Percentiles rank a stretch among this genome's conserved stretches.
phyloP scores from a whole-genome alignment of 176 grass and related monocot species.

The Tillandsia leiboldiana region DNA sequence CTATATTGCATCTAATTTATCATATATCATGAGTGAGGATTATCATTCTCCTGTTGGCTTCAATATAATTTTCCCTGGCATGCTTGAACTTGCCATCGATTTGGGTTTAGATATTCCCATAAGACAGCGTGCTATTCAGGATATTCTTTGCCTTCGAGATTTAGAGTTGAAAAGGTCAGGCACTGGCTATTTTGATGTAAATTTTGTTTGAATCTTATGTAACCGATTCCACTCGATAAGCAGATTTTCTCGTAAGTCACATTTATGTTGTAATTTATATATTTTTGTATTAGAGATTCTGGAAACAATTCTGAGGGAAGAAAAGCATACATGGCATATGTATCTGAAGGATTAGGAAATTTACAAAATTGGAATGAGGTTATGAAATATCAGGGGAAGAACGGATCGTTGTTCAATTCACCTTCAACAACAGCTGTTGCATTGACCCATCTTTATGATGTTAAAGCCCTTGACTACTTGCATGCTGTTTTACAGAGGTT shows the following conservation, averaged over 20 bases:
- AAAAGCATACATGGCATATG: constrained; percentile 60
- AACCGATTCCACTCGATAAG: too few species aligned
- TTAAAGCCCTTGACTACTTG: constrained; percentile 58
- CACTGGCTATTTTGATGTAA: neutral
- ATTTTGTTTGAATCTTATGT: neutral
- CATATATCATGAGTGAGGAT: constrained; percentile 27
- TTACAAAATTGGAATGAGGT: constrained; percentile 37
- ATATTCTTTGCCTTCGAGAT: constrained; percentile 25
- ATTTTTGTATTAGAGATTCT: constrained; percentile 20
- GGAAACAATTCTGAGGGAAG: constrained; percentile 26
- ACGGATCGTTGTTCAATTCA: constrained; percentile 66
- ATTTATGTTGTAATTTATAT: neutral
- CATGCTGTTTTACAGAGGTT: constrained; percentile 32
- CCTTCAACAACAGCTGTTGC: constrained; percentile 52
- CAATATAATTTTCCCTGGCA: constrained; percentile 51
- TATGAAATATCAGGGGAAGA: constrained; percentile 56
- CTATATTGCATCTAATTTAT: constrained; percentile 50
- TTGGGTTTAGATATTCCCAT: constrained; percentile 42
- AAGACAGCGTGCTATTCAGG: constrained; percentile 15
- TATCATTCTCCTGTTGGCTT: constrained; percentile 52
- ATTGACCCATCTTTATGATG: constrained; percentile 30
- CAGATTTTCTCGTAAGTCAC: neutral
- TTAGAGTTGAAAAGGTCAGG: constrained; percentile 54
- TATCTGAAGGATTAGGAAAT: constrained; percentile 56
- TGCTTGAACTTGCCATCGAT: constrained; percentile 42